Percentiles rank a stretch among this genome's conserved stretches.
Evolutionary conservation across 1,139 yeast species (phyloP).

Genomic region (Meyerozyma sp.): DNA sequence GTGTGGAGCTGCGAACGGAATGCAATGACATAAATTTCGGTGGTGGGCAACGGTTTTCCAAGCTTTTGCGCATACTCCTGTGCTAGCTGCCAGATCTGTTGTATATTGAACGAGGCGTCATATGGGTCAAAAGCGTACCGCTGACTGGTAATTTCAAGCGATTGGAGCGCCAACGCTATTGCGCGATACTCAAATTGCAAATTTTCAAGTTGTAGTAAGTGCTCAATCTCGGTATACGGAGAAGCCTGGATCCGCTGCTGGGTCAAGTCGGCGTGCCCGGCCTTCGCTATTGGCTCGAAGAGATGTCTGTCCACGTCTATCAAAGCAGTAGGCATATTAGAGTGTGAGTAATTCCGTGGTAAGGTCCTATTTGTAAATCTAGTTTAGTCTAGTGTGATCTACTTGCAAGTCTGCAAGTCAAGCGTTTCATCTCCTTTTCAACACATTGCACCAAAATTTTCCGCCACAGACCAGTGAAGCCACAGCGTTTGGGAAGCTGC

Average conservation of each 20-base stretch:
- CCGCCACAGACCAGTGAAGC: too few species aligned
- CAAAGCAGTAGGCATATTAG: background rate
- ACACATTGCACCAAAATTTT: too few species aligned
- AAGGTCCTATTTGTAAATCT: too few species aligned
- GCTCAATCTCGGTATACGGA: slow-evolving; percentile 22
- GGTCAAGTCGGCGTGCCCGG: background rate
- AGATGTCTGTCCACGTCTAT: background rate
- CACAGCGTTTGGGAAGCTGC: too few species aligned
- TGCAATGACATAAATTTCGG: slow-evolving; percentile 22
- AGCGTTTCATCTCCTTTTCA: too few species aligned
- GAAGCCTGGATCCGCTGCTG: slow-evolving; percentile 16
- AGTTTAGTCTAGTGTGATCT: too few species aligned
- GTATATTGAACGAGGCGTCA: slow-evolving; percentile 20
- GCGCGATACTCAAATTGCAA: slow-evolving; percentile 15
- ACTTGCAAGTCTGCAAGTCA: too few species aligned
- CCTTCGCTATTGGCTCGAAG: background rate
- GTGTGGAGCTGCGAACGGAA: slow-evolving; percentile 22
- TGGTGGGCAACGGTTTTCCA: slow-evolving; percentile 10
- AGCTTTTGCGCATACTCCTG: slow-evolving; percentile 11
- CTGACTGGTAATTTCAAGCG: slow-evolving; percentile 10
- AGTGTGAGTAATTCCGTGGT: too few species aligned
- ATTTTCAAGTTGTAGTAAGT: slow-evolving; percentile 16
- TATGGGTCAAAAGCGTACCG: slow-evolving; percentile 19
- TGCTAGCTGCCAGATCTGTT: slow-evolving; percentile 12
- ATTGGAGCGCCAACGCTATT: slow-evolving; percentile 22